phyloP scores from a whole-genome alignment of 2,329 filamentous ascomycete species.

The Epichloe gansuensis region DNA sequence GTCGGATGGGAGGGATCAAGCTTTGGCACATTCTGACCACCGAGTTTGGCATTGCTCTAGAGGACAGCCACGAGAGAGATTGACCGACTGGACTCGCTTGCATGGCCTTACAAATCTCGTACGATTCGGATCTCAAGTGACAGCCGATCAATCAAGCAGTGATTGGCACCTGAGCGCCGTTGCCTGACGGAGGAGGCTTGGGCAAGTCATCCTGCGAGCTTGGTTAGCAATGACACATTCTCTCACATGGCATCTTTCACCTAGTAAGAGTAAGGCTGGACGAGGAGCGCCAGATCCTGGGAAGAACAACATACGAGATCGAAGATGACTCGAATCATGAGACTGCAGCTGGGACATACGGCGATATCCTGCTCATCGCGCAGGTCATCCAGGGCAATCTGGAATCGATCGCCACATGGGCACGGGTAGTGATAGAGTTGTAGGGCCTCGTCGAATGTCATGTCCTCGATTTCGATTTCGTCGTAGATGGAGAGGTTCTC shows the following conservation, averaged over 20 bases:
- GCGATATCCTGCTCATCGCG: constrained; percentile 85
- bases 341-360: constrained; percentile 92
- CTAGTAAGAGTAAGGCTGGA: not conserved
- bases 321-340: constrained; percentile 94
- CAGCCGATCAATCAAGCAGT: constrained; percentile 19
- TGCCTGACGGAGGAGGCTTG: constrained; percentile 22
- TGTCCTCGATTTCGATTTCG: constrained; percentile 97
- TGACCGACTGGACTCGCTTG: too few relatives aligned
- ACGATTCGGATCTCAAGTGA: too few relatives aligned
- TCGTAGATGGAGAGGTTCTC: constrained; percentile 71
- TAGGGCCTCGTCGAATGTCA: constrained; percentile 73
- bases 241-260: not conserved
- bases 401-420: constrained; percentile 92
- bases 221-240: not conserved
- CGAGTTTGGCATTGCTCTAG: too few relatives aligned
- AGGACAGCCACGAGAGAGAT: too few relatives aligned
- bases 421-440: constrained; percentile 95
- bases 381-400: constrained; percentile 76
- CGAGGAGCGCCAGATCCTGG: too few relatives aligned
- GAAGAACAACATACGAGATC: constrained; percentile 51
- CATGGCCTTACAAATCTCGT: not conserved
- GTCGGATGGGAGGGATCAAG: too few relatives aligned
- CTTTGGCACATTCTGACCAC: too few relatives aligned
- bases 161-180: constrained; percentile 26
- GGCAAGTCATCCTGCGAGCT: constrained; percentile 30